A percentile compares a stretch with the other conserved stretches of the same genome.
phyloP scores from a whole-genome alignment of 805 yeast species.

The Cyberlindnera euphorbiiphila region DNA sequence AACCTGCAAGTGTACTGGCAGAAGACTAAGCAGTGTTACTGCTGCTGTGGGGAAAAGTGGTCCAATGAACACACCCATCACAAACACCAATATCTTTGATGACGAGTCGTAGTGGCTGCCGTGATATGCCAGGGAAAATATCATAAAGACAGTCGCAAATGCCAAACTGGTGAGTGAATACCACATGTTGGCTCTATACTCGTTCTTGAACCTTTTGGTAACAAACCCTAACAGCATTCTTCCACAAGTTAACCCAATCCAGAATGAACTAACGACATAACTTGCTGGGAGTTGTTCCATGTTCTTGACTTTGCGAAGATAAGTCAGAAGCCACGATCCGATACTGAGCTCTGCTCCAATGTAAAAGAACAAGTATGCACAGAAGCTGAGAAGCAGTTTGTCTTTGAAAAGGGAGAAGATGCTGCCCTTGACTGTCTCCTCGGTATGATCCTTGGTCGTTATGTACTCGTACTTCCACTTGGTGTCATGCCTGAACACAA shows the following conservation, averaged over 20 bases:
- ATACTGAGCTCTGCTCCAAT: slow-evolving; percentile 67
- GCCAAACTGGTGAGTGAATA: slow-evolving; percentile 35
- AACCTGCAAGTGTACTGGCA: slow-evolving; percentile 59
- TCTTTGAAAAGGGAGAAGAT: slow-evolving; percentile 26
- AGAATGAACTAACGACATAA: slow-evolving; percentile 63
- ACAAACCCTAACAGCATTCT: slow-evolving; percentile 54
- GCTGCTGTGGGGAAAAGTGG: slow-evolving; percentile 74
- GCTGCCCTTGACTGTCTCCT: slow-evolving; percentile 18
- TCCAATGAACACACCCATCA: slow-evolving; percentile 60
- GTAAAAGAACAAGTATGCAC: slow-evolving; percentile 55
- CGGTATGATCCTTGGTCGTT: slow-evolving; percentile 16
- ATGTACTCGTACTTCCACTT: slow-evolving; percentile 31
- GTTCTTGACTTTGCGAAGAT: slow-evolving; percentile 49
- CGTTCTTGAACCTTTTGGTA: slow-evolving; percentile 45
- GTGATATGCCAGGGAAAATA: slow-evolving; percentile 11
- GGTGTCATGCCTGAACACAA: slow-evolving; percentile 45
- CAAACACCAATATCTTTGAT: slow-evolving; percentile 25
- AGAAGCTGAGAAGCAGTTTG: slow-evolving; percentile 41
- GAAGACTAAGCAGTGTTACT: slow-evolving; percentile 53
- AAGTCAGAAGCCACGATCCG: slow-evolving; percentile 71
- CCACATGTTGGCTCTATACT: slow-evolving; percentile 34
- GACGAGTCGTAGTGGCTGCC: slow-evolving; percentile 8
- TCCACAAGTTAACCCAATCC: slow-evolving; percentile 70
- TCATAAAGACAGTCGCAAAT: slow-evolving; percentile 23
- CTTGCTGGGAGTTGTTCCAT: slow-evolving; percentile 48